Conservation (phyloP, 2,329 filamentous ascomycete species). For the Thermothelomyces thermophilus region DNA sequence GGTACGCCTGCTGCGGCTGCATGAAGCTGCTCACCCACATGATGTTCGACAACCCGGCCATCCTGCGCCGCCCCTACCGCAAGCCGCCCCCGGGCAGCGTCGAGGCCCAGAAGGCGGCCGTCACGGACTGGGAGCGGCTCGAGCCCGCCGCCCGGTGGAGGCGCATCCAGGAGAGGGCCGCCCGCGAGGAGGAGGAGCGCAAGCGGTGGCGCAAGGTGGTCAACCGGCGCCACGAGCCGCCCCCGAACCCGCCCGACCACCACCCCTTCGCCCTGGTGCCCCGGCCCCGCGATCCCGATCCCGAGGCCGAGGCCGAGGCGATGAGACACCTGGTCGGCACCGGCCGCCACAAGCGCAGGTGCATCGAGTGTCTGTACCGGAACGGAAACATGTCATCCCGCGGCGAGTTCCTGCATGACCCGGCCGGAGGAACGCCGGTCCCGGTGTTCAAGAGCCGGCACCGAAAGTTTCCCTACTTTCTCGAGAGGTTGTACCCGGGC, state of each 20-base stretch:
- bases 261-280: not conserved
- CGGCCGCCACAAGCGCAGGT: conserved; percentile 14
- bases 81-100: conserved; percentile 18
- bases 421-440: too few relatives aligned
- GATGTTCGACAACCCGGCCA: conserved; percentile 22
- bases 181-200: not conserved
- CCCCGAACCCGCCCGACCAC: not conserved
- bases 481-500: conserved; percentile 6
- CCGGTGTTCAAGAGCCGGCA: conserved; percentile 6
- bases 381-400: not conserved
- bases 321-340: conserved; percentile 8
- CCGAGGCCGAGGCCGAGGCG: not conserved
- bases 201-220: not conserved
- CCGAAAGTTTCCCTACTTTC: not conserved
- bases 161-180: conserved; percentile 3
- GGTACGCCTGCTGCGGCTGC: conserved; percentile 23
- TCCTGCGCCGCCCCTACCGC: conserved; percentile 14
- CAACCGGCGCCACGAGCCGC: too few relatives aligned
- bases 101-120: conserved; percentile 6
- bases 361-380: conserved; percentile 12
- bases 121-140: conserved; percentile 20
- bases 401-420: not conserved
- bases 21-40: conserved; percentile 20
- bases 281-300: not conserved
- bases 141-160: conserved; percentile 1